phyloP scores from a whole-genome alignment of 2,329 filamentous ascomycete species.

The Exophiala alcalophila region DNA sequence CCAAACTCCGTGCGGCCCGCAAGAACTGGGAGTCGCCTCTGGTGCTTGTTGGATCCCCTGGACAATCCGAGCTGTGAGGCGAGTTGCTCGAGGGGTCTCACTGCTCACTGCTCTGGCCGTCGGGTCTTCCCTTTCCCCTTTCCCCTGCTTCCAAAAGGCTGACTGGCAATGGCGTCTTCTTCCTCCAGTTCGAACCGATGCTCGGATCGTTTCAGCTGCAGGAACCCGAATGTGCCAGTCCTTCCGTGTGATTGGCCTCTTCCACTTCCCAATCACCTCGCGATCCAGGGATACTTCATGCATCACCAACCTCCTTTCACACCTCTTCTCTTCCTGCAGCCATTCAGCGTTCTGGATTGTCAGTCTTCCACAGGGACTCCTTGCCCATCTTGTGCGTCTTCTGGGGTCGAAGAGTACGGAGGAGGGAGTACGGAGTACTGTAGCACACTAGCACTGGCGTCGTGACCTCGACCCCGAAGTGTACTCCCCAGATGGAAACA shows the following conservation, averaged over 20 bases:
- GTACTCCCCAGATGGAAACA: too few relatives aligned
- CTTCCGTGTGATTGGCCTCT: constrained; percentile 20
- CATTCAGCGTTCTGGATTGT: constrained; percentile 7
- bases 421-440: too few relatives aligned
- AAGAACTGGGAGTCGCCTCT: too few relatives aligned
- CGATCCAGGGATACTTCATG: constrained; percentile 1
- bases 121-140: constrained; percentile 13
- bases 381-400: not conserved
- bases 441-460: too few relatives aligned
- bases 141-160: constrained; percentile 9
- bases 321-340: constrained; percentile 9
- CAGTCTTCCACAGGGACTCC: not conserved
- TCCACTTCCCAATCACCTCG: constrained; percentile 10
- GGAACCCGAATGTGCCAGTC: constrained; percentile 17
- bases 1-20: constrained; percentile 3
- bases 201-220: constrained; percentile 23
- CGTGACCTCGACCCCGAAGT: too few relatives aligned
- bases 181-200: constrained; percentile 4
- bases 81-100: too few relatives aligned
- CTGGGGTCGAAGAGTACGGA: too few relatives aligned
- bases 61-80: too few relatives aligned
- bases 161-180: not conserved
- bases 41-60: too few relatives aligned
- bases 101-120: too few relatives aligned
- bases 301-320: constrained; percentile 14